These are phyloP conservation scores for Penicillium maclennaniae DNA, from an alignment of 495 filamentous ascomycete species.

Conservation along the genomic window DNA sequence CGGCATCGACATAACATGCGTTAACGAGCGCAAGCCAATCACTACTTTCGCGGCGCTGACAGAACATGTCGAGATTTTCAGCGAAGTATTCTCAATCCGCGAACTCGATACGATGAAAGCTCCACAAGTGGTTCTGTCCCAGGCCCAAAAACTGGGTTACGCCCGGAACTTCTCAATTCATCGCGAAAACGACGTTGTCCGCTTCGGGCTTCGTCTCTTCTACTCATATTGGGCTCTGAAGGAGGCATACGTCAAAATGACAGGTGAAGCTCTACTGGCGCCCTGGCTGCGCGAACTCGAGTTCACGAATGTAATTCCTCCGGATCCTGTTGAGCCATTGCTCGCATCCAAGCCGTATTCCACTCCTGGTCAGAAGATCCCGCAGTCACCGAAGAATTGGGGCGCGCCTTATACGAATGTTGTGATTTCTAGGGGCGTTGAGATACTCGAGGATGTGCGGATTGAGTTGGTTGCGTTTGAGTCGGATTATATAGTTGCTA, in stretches of 20 bases:
- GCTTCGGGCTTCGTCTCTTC: slow-evolving; percentile 67
- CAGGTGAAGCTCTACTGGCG: slow-evolving; percentile 80
- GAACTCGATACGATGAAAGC: slow-evolving; percentile 59
- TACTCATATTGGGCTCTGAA: slow-evolving; percentile 87
- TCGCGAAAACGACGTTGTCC: slow-evolving; percentile 33
- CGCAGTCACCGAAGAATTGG: slow-evolving; percentile 31
- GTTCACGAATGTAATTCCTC: slow-evolving; percentile 61
- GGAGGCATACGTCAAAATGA: slow-evolving; percentile 93
- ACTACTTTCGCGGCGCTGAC: slow-evolving; percentile 52
- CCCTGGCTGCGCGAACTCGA: slow-evolving; percentile 69
- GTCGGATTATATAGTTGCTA: slow-evolving; percentile 59
- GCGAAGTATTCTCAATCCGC: slow-evolving; percentile 64
- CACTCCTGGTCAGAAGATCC: slow-evolving; percentile 6
- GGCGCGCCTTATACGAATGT: slow-evolving; percentile 51
- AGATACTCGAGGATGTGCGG: slow-evolving; percentile 47
- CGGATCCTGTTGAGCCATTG: slow-evolving; percentile 31
- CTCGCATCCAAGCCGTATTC: slow-evolving; percentile 5
- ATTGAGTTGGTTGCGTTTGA: slow-evolving; percentile 61
- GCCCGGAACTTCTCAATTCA: slow-evolving; percentile 2
- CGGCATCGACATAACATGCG: slow-evolving; percentile 72
- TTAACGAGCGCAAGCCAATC: slow-evolving; percentile 56
- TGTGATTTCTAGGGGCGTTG: slow-evolving; percentile 48
- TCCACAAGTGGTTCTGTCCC: slow-evolving; percentile 24
- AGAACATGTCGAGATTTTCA: slow-evolving; percentile 71
- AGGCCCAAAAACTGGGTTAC: slow-evolving; percentile 23